Conservation (phyloP, 306 rosid genomes). For the Fragaria vesca region DNA sequence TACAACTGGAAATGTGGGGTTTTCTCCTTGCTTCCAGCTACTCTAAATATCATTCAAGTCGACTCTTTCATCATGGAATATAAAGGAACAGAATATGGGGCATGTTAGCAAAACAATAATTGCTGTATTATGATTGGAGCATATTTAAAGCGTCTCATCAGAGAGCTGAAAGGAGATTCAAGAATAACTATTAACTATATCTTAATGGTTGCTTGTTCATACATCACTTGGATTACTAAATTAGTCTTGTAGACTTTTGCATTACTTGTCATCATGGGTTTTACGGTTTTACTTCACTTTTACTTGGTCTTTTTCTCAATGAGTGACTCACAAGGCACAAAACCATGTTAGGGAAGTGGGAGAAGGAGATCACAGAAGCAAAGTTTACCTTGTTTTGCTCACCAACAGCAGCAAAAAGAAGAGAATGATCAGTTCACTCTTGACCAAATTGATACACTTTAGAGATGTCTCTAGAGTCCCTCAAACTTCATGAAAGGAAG, state of each 20-base stretch:
- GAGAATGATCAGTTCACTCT: constrained; percentile 2
- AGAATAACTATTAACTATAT: constrained; percentile 23
- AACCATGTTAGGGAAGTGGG: not conserved
- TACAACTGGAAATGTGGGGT: not conserved
- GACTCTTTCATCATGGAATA: constrained; percentile 6
- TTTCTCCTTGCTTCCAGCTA: not conserved
- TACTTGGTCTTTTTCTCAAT: not conserved
- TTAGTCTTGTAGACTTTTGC: not conserved
- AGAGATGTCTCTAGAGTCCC: not conserved
- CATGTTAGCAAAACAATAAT: constrained; percentile 6
- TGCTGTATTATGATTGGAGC: constrained; percentile 3
- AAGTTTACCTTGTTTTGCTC: not conserved
- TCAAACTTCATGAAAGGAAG: constrained; percentile 9
- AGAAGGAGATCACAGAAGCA: constrained; percentile 3
- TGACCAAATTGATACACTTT: constrained; percentile 11
- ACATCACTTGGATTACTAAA: not conserved
- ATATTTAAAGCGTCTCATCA: constrained; percentile 18
- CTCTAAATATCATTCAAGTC: not conserved
- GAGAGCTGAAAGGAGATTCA: constrained; percentile 25
- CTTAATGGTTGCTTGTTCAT: constrained; percentile 29
- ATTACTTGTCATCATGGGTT: not conserved
- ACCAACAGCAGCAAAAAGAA: not conserved
- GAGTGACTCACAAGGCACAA: constrained; percentile 10
- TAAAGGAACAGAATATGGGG: constrained; percentile 17
- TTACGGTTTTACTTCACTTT: not conserved